Evolutionary conservation across 805 yeast genomes (phyloP).

Genomic region (Yamadazyma nakazawae): DNA sequence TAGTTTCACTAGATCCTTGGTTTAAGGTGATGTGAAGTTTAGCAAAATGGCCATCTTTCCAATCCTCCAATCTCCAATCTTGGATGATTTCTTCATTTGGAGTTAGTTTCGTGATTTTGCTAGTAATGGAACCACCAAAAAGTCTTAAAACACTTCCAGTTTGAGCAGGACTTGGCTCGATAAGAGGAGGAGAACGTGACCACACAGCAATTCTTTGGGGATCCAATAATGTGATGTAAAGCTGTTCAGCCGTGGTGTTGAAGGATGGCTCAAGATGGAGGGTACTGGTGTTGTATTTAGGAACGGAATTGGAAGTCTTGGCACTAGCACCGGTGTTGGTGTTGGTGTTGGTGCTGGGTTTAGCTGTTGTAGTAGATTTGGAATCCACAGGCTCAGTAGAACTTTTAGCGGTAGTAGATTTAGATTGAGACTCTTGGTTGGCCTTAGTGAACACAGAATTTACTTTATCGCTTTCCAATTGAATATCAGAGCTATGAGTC

Average conservation of each 20-base stretch:
- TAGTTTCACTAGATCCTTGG: conserved; percentile 83
- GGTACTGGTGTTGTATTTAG: conserved; percentile 77
- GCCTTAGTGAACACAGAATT: conserved; percentile 43
- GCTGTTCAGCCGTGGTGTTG: conserved; percentile 83
- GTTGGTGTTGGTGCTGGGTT: conserved; percentile 10
- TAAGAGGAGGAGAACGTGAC: conserved; percentile 71
- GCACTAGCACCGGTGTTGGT: conserved; percentile 6
- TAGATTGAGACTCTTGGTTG: conserved; percentile 40
- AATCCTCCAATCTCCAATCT: conserved; percentile 83
- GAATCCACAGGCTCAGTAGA: neutral
- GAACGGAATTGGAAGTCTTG: conserved; percentile 25
- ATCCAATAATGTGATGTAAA: conserved; percentile 73
- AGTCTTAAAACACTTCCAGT: conserved; percentile 64
- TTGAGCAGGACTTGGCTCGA: conserved; percentile 45
- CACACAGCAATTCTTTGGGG: conserved; percentile 83
- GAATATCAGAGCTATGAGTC: conserved; percentile 82
- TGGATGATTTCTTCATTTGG: conserved; percentile 59
- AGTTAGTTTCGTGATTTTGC: conserved; percentile 61
- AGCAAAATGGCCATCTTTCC: conserved; percentile 87
- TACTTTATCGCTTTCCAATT: conserved; percentile 53
- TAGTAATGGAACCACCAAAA: conserved; percentile 85
- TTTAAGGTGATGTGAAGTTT: conserved; percentile 60
- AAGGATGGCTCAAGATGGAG: conserved; percentile 75
- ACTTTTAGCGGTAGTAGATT: neutral
- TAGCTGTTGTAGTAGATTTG: neutral